phyloP scores from a whole-genome alignment of 2,329 filamentous ascomycete genomes.

The Claviceps maximensis region DNA sequence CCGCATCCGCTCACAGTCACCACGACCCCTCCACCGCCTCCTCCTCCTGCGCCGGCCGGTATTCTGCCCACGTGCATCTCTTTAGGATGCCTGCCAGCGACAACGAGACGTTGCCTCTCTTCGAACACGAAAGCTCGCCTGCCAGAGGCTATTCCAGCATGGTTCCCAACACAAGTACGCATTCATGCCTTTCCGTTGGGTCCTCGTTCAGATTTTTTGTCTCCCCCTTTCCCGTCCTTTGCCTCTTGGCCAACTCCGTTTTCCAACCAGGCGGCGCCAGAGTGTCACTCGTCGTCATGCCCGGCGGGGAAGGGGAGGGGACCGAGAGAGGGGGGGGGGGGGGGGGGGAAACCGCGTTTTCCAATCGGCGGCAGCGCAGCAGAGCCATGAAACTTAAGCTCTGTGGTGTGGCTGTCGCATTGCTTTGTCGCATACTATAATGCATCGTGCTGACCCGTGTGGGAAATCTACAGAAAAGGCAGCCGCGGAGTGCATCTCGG shows the following conservation, averaged over 20 bases:
- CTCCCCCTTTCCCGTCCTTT: too few species aligned
- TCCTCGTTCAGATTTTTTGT: too few species aligned
- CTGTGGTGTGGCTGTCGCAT: too few species aligned
- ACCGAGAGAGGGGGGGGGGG: too few species aligned
- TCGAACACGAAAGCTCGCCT: constrained; percentile 14
- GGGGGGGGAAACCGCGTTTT: too few species aligned
- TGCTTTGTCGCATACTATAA: neutral
- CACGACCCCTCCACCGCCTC: constrained; percentile 1
- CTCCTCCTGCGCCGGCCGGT: constrained; percentile 7
- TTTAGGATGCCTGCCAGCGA: constrained; percentile 17
- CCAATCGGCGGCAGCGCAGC: too few species aligned
- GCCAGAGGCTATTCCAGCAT: constrained; percentile 17
- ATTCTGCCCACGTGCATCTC: constrained; percentile 11
- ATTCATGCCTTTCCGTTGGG: neutral
- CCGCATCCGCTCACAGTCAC: too few species aligned
- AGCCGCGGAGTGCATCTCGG: constrained; percentile 63
- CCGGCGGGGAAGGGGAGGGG: too few species aligned
- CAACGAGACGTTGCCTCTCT: constrained; percentile 21
- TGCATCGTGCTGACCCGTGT: constrained; percentile 1
- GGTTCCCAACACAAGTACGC: constrained; percentile 22
- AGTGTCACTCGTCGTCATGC: too few species aligned
- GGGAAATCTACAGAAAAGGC: constrained; percentile 27
- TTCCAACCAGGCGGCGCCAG: too few species aligned
- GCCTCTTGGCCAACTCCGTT: too few species aligned
- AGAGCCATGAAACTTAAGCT: too few species aligned